Conservation (phyloP, 1,284 basidiomycete species). For the Moesziomyces globuligerus region DNA sequence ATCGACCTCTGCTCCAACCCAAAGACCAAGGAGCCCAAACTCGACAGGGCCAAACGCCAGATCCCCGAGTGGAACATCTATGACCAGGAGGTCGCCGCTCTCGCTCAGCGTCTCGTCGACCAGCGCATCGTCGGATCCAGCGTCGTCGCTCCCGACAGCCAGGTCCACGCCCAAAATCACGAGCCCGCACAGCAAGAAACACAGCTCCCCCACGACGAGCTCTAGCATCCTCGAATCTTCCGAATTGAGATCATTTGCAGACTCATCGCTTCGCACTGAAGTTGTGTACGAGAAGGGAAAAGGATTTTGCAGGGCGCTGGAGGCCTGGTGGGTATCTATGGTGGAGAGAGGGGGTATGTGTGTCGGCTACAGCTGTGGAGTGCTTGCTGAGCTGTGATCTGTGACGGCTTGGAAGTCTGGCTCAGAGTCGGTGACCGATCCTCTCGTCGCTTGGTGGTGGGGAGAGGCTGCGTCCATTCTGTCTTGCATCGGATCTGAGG, state of each 20-base stretch:
- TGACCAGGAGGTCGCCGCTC: constrained; percentile 71
- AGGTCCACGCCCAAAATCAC: constrained; percentile 5
- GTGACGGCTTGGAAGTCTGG: constrained; percentile 14
- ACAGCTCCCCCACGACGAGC: background rate
- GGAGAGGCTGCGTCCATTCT: background rate
- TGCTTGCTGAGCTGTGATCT: constrained; percentile 12
- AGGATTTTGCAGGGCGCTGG: background rate
- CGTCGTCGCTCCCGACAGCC: constrained; percentile 34
- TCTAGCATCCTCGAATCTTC: background rate
- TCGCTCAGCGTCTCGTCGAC: constrained; percentile 61
- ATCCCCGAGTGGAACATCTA: constrained; percentile 98
- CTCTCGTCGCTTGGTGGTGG: background rate
- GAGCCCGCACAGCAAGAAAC: background rate
- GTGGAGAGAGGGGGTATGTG: background rate
- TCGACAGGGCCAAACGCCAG: constrained; percentile 83
- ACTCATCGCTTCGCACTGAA: too few relatives aligned
- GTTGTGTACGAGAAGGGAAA: background rate
- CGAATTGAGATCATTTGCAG: background rate
- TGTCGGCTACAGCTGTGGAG: background rate
- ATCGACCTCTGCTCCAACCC: constrained; percentile 68
- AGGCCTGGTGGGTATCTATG: background rate
- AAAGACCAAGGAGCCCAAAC: constrained; percentile 88
- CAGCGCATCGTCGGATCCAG: constrained; percentile 22
- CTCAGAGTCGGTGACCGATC: constrained; percentile 19
- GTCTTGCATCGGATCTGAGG: background rate